phyloP scores from a whole-genome alignment of 2,329 filamentous ascomycete genomes.

The Colletotrichum horii region DNA sequence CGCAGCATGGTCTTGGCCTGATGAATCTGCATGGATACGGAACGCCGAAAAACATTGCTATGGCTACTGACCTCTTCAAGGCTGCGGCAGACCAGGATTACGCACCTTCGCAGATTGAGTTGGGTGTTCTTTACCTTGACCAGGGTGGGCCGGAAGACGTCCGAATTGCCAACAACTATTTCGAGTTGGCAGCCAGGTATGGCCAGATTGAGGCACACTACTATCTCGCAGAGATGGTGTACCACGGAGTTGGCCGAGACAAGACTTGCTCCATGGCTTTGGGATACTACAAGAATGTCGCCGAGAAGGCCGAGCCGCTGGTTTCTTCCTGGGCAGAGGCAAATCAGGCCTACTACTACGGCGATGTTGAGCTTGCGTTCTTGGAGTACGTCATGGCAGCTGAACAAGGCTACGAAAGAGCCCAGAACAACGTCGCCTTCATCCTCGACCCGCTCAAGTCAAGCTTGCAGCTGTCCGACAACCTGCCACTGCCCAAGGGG shows the following conservation, averaged over 20 bases:
- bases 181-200: slow-evolving; percentile 83
- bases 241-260: slow-evolving; percentile 81
- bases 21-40: slow-evolving; percentile 84
- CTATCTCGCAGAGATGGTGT: slow-evolving; percentile 86
- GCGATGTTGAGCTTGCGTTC: slow-evolving; percentile 80
- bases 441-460: slow-evolving; percentile 79
- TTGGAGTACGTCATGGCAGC: slow-evolving; percentile 86
- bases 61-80: slow-evolving; percentile 78
- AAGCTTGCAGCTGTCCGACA: slow-evolving; percentile 57
- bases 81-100: slow-evolving; percentile 83
- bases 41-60: slow-evolving; percentile 67
- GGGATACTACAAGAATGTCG: slow-evolving; percentile 82
- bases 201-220: slow-evolving; percentile 90
- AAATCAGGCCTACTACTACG: slow-evolving; percentile 79
- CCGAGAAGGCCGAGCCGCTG: slow-evolving; percentile 73
- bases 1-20: slow-evolving; percentile 82
- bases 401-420: slow-evolving; percentile 89
- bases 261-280: slow-evolving; percentile 79
- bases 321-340: slow-evolving; percentile 84
- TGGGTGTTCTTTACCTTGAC: slow-evolving; percentile 85
- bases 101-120: slow-evolving; percentile 78
- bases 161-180: slow-evolving; percentile 81
- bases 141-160: slow-evolving; percentile 76
- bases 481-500: slow-evolving; percentile 22
- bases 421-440: slow-evolving; percentile 89